Base-by-base conservation (phyloP, 805 yeast species). In the Cyberlindnera lachancei region DNA sequence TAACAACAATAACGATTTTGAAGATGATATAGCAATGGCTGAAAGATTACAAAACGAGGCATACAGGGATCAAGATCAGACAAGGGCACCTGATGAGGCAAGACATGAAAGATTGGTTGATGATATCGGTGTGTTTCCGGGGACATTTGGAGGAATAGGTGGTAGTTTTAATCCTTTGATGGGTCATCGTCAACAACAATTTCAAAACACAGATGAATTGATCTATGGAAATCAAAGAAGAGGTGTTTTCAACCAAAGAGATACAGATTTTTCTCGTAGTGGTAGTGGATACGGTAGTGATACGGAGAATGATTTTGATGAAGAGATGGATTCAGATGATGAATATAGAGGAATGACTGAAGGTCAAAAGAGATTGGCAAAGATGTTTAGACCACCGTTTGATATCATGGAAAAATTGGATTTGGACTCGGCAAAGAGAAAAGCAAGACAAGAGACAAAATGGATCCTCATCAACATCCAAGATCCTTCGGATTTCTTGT, bases 391-490 rank as follows among this genome's bases (percentile, higher is more conserved):
- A 40, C 97, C 98, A 0, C 99, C 99, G 0, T 90, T 85, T 61
- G 96, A 90, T 45, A 61, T 92, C 21, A 86, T 92, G 49, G 66
- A 77, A 15, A 75, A 70, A 42, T 42, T 75, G 13, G 73, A 72
- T 33, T 55, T 92, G n/a, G 92, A 84, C 25, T 62, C 52, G 2
- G 97, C 97, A 3, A 83, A 78, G 44, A 42, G 48, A 2, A 64
- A 67, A 39, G 96, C 94, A 2, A 68, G 79, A 36, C 58, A 56
- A 20, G 67, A 64, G 37, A 63, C 73, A 33, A 84, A 79, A 56
- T 88, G 96, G 95, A 68, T 92, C 7, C 59, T 92, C 46, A 69
- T 92, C 16, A 92, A 92, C 53, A 74, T 92, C 30, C 98, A 92
- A 56, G 94, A 90, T 48, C 63, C 75, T 17, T 64, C 82, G 1